Percentiles rank a stretch among this genome's conserved stretches.
Conservation (phyloP, 352 stramenopile genomes). For the Pythium apleroticum region DNA sequence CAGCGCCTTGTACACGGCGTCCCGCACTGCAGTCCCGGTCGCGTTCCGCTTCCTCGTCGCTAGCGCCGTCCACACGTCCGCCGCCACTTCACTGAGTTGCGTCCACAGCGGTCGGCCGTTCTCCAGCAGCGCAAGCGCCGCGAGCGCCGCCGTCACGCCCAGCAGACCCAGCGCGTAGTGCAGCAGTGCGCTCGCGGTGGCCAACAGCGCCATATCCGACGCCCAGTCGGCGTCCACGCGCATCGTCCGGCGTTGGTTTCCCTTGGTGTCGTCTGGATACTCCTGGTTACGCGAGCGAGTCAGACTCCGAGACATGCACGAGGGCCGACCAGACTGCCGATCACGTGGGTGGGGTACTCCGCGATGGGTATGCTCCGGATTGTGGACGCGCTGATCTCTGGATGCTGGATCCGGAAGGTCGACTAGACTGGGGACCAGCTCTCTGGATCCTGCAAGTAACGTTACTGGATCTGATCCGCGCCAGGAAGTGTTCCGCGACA, state of each 20-base stretch:
- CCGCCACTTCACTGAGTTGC: background rate
- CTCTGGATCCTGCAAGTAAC: background rate
- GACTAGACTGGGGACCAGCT: background rate
- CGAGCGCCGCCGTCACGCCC: slow-evolving; percentile 42
- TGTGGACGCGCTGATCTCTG: background rate
- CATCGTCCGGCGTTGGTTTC: background rate
- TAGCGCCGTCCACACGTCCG: background rate
- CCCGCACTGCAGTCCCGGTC: background rate
- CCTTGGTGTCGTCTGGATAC: background rate
- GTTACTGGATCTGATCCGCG: slow-evolving; percentile 1
- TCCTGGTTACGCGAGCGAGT: background rate
- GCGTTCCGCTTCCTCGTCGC: background rate
- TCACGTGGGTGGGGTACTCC: slow-evolving; percentile 22
- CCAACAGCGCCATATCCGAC: slow-evolving; percentile 57
- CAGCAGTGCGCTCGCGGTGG: slow-evolving; percentile 53
- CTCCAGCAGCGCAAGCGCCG: slow-evolving; percentile 25
- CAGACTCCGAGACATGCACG: slow-evolving; percentile 5
- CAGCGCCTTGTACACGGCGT: slow-evolving; percentile 8
- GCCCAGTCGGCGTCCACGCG: slow-evolving; percentile 36
- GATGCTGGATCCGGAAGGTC: background rate
- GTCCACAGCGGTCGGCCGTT: slow-evolving; percentile 10
- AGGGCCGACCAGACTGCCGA: too few relatives aligned
- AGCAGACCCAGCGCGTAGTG: slow-evolving; percentile 66
- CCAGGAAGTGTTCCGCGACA: background rate
- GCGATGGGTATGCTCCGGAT: slow-evolving; percentile 2